Evolutionary conservation across 495 filamentous ascomycete species (phyloP).

Genomic region (Choiromyces venosus): DNA sequence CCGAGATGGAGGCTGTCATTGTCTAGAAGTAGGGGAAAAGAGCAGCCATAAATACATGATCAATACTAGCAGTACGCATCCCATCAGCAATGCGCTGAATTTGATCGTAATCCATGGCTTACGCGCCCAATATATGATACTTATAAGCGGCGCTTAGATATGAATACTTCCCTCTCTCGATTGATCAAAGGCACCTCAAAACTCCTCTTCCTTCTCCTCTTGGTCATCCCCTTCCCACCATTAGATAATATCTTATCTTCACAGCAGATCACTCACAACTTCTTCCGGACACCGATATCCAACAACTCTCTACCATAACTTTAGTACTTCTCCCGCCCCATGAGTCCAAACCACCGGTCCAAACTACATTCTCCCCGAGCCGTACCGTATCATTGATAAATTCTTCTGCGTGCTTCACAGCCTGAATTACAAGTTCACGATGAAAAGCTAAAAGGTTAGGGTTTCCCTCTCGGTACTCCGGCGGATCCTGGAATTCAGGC

Average conservation of each 20-base stretch:
- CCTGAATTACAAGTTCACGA: neutral
- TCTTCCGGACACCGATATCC: neutral
- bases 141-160: no score
- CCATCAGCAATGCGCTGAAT: no score
- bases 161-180: no score
- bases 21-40: neutral
- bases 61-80: neutral
- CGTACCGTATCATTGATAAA: neutral
- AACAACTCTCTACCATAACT: neutral
- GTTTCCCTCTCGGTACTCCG: neutral
- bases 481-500: neutral
- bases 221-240: no score
- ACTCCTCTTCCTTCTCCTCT: no score
- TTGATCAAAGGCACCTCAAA: no score
- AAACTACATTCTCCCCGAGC: neutral
- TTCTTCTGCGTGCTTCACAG: neutral
- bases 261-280: neutral
- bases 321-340: neutral
- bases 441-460: neutral
- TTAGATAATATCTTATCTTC: neutral
- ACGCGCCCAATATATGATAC: no score
- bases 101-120: no score
- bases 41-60: neutral
- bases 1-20: no score
- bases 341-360: neutral